phyloP scores from a whole-genome alignment of 1,284 basidiomycete species.

The Cryptococcus sp. region DNA sequence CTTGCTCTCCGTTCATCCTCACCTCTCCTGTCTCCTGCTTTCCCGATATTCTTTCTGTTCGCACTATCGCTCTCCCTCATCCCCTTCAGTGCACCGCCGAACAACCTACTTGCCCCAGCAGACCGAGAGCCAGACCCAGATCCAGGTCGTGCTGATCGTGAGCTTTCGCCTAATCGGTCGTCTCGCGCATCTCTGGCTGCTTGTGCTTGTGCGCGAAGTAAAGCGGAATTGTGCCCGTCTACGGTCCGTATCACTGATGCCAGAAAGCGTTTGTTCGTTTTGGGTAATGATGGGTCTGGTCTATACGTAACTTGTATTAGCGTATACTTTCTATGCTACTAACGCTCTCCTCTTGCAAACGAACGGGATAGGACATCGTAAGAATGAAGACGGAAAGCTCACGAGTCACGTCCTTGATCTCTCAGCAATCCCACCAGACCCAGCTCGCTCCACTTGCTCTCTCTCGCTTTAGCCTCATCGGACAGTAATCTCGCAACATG shows the following conservation, averaged over 20 bases:
- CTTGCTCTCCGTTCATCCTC: conserved; percentile 48
- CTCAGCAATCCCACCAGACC: conserved; percentile 48
- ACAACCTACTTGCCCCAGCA: conserved; percentile 31
- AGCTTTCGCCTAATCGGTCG: conserved; percentile 5
- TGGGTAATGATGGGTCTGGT: conserved; percentile 60
- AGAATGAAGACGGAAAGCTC: conserved; percentile 54
- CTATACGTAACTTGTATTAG: conserved; percentile 18
- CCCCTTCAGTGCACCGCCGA: conserved; percentile 42
- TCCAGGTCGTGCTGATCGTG: conserved; percentile 4
- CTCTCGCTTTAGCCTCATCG: conserved; percentile 85
- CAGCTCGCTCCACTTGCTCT: conserved; percentile 58
- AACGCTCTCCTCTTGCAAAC: neutral
- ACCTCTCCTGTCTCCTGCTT: conserved; percentile 22
- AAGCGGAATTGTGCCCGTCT: conserved; percentile 84
- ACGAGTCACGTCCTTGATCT: conserved; percentile 59
- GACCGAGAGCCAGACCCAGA: conserved; percentile 1
- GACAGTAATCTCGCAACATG: conserved; percentile 86
- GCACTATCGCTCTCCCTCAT: conserved; percentile 15
- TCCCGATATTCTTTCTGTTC: conserved; percentile 36
- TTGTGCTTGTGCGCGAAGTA: conserved; percentile 72
- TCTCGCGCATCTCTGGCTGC: conserved; percentile 69
- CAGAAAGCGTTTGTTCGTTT: conserved; percentile 88
- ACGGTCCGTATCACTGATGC: conserved; percentile 83
- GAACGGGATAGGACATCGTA: neutral
- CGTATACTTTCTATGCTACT: neutral